Evolutionary conservation across 495 filamentous ascomycete genomes (phyloP).

Genomic region (Cairneyella variabilis): DNA sequence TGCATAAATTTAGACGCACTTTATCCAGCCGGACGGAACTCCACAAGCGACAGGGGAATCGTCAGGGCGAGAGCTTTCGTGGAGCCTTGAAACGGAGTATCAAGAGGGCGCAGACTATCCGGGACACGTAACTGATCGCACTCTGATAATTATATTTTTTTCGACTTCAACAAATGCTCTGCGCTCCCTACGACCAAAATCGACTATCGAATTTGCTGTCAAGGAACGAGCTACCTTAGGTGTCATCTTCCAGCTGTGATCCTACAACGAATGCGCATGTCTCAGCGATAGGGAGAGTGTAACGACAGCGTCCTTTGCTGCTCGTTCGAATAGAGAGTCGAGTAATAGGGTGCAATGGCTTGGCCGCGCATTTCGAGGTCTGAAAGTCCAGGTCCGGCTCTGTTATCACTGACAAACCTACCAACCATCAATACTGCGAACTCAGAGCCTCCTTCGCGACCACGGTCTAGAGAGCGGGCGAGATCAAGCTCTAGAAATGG

Average conservation of each 20-base stretch:
- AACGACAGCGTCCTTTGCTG: conserved; percentile 24
- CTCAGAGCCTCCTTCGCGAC: conserved; percentile 20
- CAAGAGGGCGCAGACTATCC: no score
- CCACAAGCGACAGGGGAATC: no score
- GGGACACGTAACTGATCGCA: no score
- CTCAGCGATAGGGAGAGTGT: conserved; percentile 17
- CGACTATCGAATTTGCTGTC: no score
- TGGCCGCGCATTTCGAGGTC: conserved; percentile 23
- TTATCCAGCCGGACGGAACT: no score
- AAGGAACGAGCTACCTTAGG: no score
- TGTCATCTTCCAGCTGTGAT: neutral
- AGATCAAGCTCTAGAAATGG: conserved; percentile 19
- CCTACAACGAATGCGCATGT: conserved; percentile 11
- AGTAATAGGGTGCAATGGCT: conserved; percentile 18
- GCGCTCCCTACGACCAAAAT: no score
- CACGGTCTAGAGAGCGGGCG: conserved; percentile 16
- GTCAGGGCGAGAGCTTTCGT: no score
- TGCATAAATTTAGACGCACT: no score
- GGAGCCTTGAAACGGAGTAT: no score
- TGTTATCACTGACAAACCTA: conserved; percentile 21
- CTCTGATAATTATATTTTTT: no score
- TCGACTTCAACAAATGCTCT: no score
- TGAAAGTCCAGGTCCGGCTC: conserved; percentile 13
- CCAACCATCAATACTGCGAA: conserved; percentile 17
- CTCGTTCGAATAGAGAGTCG: conserved; percentile 8